Evolutionary conservation across 2,329 filamentous ascomycete genomes (phyloP).

Genomic region (Pseudocercospora vitis): DNA sequence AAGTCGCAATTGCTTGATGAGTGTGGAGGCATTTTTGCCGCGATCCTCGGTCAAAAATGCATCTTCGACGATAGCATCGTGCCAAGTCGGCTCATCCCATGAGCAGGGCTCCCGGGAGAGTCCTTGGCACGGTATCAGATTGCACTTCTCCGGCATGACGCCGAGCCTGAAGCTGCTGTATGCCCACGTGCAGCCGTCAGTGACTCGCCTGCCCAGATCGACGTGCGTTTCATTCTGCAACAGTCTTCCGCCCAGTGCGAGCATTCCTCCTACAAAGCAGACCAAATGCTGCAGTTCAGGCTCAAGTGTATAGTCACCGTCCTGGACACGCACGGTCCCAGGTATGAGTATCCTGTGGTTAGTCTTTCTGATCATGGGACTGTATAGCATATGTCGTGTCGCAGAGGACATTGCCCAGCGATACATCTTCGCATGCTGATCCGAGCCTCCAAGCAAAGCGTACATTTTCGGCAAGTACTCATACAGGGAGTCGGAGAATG

Average conservation of each 20-base stretch:
- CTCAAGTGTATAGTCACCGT: constrained; percentile 33
- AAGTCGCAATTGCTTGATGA: constrained; percentile 48
- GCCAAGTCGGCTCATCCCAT: constrained; percentile 50
- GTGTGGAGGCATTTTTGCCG: constrained; percentile 31
- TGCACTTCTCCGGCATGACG: constrained; percentile 62
- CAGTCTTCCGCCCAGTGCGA: constrained; percentile 65
- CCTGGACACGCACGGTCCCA: constrained; percentile 42
- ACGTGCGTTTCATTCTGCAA: constrained; percentile 57
- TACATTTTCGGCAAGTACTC: constrained; percentile 38
- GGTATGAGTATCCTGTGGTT: constrained; percentile 48
- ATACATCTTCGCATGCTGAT: constrained; percentile 48
- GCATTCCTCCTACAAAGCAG: constrained; percentile 71
- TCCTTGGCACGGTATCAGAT: constrained; percentile 48
- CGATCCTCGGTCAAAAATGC: constrained; percentile 26
- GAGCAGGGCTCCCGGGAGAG: constrained; percentile 41
- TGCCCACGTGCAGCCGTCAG: constrained; percentile 63
- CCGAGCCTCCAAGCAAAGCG: constrained; percentile 31
- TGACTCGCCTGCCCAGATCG: constrained; percentile 57
- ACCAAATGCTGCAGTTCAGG: constrained; percentile 60
- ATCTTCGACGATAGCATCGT: constrained; percentile 42
- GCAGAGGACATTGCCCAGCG: constrained; percentile 49
- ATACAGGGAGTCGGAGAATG: constrained; percentile 39
- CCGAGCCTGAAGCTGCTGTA: constrained; percentile 59
- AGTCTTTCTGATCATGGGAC: constrained; percentile 46
- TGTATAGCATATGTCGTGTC: constrained; percentile 46